Evolutionary conservation across 2,329 filamentous ascomycete species (phyloP).

Genomic region (Fusarium sublunatum): DNA sequence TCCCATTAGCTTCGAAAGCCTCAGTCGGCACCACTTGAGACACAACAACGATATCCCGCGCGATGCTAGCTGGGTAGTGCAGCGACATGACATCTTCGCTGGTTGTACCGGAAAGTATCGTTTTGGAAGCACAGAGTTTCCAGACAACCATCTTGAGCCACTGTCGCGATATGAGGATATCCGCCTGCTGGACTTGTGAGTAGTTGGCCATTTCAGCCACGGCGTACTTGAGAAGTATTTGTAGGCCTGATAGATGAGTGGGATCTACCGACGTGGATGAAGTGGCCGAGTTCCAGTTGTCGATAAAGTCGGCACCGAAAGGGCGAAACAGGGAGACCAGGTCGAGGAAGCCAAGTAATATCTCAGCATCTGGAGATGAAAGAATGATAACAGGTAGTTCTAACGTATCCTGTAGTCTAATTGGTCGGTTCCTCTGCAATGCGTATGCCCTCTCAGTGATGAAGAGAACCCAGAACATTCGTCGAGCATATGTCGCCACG

Average conservation of each 20-base stretch:
- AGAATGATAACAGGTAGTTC: conserved; percentile 37
- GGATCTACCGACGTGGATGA: conserved; percentile 5
- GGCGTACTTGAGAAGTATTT: conserved; percentile 20
- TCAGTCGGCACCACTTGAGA: conserved; percentile 37
- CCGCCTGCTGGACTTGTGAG: conserved; percentile 39
- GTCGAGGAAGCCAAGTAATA: conserved; percentile 49
- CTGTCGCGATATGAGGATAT: conserved; percentile 43
- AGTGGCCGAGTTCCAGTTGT: conserved; percentile 44
- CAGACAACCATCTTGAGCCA: conserved; percentile 47
- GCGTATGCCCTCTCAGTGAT: conserved; percentile 51
- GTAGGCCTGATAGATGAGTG: conserved; percentile 12
- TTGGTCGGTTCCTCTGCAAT: conserved; percentile 46
- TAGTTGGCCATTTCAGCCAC: conserved; percentile 23
- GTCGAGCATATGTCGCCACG: conserved; percentile 36
- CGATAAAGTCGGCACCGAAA: conserved; percentile 46
- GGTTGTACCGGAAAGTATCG: conserved; percentile 17
- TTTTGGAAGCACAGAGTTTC: conserved; percentile 45
- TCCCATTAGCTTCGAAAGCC: conserved; percentile 50
- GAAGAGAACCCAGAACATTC: conserved; percentile 49
- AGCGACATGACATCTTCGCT: conserved; percentile 45
- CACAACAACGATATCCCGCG: conserved; percentile 42
- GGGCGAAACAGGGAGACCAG: conserved; percentile 45
- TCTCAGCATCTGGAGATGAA: conserved; percentile 37
- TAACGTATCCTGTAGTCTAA: conserved; percentile 43
- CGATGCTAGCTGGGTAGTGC: conserved; percentile 42